Evolutionary conservation across 768 basidiomycete genomes (phyloP), one percentile per base, ranked within the genome.

Genomic region (Suillus fuscotomentosus): DNA sequence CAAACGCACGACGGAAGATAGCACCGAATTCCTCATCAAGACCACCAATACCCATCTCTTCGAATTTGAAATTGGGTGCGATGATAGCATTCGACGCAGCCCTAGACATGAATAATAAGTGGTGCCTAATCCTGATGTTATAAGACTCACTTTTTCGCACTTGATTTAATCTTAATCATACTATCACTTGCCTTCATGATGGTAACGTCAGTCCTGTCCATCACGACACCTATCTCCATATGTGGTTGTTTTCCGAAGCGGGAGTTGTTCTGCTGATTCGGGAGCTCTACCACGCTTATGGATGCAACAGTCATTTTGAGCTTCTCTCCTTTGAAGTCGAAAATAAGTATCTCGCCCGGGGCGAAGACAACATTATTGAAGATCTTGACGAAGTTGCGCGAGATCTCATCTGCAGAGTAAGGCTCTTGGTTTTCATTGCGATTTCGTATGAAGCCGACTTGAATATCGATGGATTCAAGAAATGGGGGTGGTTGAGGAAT

Each of bases 1-100:
- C 96, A 73, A 99, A 99, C 0, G 97, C 97, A 71, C 97, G 91
- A 74, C 97, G 92, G 83, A 99, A 99, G 72, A 99, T 99, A 50
- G 94, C 89, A 63, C 87, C 87, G 73, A 99, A 99, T 74, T 99
- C 97, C 9, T 87, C 82, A 75, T 99, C 97, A 41, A 99, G 82
- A 71, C 97, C 97, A 72, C 97, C 97, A 71, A 99, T 99, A 20
- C 97, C 97, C 97, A 99, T 99, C 75, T 99, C 97, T 72, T 97
- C 93, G 67, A 99, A 99, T 77, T 97, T 99, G 86, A 99, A 99
- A 78, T 98, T 98, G 1, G 97, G 95, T 0, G 95, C 89, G 11
- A 99, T 84, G 69, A 99, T 97, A 0, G 97, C 95, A 73, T 98
- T 99, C 8, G 95, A 88, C 6, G 95, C 89, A 0, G 93, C 87